Evolutionary conservation across 108 stramenopile genomes (phyloP), one percentile per base, ranked within the genome.

Genomic region (Cyclotella distinguenda): DNA sequence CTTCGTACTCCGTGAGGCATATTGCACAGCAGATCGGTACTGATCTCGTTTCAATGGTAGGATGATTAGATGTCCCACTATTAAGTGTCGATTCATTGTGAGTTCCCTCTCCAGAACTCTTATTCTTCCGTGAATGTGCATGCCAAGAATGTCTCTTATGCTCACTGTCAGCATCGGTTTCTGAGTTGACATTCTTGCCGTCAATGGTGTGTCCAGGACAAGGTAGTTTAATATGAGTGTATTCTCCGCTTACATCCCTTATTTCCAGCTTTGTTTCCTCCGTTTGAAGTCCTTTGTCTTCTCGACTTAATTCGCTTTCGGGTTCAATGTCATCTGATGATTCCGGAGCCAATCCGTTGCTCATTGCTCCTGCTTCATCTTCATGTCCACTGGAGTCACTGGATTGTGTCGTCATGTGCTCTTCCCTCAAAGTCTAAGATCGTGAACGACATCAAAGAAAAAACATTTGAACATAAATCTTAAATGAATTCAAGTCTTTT

Each of bases 21-120:
- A 88, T 68, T n/a, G 81, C 80, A 38, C 87, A 88, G 31, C 78
- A 79, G 35, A 74, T 83, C 9, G 82, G 82, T 4, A 85, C 86
- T 2, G 68, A 16, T 45, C 86, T 31, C n/a, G n/a, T n/a, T 21
- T 48, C 18, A 21, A 28, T 32, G 15, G 26, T 26, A 11, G 23
- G 23, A 22, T 43, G 10, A 7, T 42, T 42, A 2, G 40, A 5
- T 34, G n/a, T 35, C 6, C 3, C 32, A n/a, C 3, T 35, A 22
- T 57, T 19, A 1, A 18, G 35, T 35, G 33, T 57, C 15, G 55
- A 21, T 36, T 22, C 36, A 23, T 36, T 25, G 19, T 21, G 35
- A 21, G 15, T n/a, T n/a, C n/a, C n/a, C n/a, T n/a, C n/a, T n/a
- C n/a, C n/a, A n/a, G n/a, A n/a, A n/a, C n/a, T n/a, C 49, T 49